Conservation (phyloP, 2,329 filamentous ascomycete genomes). For the Penicillium psychrosexuale region DNA sequence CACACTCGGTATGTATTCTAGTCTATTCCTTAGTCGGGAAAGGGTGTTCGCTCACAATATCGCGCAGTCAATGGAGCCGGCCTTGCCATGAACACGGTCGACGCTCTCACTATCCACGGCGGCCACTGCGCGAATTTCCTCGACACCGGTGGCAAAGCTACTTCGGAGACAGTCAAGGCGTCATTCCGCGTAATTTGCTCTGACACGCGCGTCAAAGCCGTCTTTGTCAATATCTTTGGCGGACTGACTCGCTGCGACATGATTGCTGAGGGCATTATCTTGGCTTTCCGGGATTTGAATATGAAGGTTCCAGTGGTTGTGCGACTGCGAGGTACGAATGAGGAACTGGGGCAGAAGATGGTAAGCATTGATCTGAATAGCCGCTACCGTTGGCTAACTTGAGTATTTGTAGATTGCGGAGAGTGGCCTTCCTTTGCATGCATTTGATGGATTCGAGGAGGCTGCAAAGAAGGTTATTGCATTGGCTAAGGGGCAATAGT, state of each 20-base stretch:
- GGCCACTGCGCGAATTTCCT: constrained; percentile 78
- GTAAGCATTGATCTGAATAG: constrained; percentile 33
- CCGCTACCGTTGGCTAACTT: constrained; percentile 7
- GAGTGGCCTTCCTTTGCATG: constrained; percentile 65
- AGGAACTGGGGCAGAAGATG: constrained; percentile 65
- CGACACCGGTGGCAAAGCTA: constrained; percentile 87
- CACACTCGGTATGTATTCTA: constrained; percentile 54
- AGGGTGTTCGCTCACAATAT: neutral
- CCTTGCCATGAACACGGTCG: constrained; percentile 86
- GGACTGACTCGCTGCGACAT: constrained; percentile 72
- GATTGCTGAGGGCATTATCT: constrained; percentile 71
- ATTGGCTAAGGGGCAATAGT: constrained; percentile 11
- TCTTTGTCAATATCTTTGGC: constrained; percentile 71
- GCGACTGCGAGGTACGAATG: constrained; percentile 70
- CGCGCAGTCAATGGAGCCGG: constrained; percentile 75
- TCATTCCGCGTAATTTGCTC: constrained; percentile 70
- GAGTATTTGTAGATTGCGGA: constrained; percentile 52
- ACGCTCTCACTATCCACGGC: constrained; percentile 67
- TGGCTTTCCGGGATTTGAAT: constrained; percentile 68
- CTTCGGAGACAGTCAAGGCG: constrained; percentile 72
- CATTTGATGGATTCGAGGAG: constrained; percentile 72
- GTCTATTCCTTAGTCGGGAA: neutral
- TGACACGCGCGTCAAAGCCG: constrained; percentile 68
- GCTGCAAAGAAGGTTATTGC: constrained; percentile 63
- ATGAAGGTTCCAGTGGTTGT: constrained; percentile 73